Percentiles rank a stretch among this genome's conserved stretches.
phyloP scores from a whole-genome alignment of 177 flowering plant species.

The Vitis hybrid region DNA sequence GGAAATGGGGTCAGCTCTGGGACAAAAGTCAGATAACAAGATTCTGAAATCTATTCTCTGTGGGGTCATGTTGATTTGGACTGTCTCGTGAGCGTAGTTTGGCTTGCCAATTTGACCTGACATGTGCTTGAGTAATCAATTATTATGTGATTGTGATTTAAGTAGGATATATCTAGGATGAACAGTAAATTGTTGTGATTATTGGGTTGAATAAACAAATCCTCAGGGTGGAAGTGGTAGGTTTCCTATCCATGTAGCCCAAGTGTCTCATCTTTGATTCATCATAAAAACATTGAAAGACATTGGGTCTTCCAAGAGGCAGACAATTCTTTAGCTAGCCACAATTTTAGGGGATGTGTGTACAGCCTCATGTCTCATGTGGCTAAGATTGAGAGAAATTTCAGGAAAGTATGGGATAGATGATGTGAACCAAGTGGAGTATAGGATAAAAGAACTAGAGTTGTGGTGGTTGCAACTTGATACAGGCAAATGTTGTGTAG shows the following conservation, averaged over 20 bases:
- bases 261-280: too few species aligned
- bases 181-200: too few species aligned
- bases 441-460: too few species aligned
- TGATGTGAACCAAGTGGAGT: background rate
- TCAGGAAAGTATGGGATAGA: background rate
- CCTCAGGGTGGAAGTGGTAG: background rate
- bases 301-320: too few species aligned
- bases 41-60: slow-evolving; percentile 11
- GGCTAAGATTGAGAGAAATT: slow-evolving; percentile 9
- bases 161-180: too few species aligned
- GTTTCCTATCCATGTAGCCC: too few species aligned
- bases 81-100: background rate
- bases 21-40: slow-evolving; percentile 6
- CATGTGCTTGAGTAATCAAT: background rate
- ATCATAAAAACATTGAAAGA: too few species aligned
- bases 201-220: too few species aligned
- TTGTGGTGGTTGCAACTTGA: background rate
- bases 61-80: slow-evolving; percentile 7
- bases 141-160: too few species aligned
- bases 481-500: background rate
- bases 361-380: slow-evolving; percentile 5
- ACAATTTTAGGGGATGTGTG: slow-evolving; percentile 12
- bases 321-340: slow-evolving; percentile 5
- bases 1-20: slow-evolving; percentile 3
- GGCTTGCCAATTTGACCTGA: background rate